Conservation (phyloP, 2,329 filamentous ascomycete genomes). For the Colletotrichum sp. region DNA sequence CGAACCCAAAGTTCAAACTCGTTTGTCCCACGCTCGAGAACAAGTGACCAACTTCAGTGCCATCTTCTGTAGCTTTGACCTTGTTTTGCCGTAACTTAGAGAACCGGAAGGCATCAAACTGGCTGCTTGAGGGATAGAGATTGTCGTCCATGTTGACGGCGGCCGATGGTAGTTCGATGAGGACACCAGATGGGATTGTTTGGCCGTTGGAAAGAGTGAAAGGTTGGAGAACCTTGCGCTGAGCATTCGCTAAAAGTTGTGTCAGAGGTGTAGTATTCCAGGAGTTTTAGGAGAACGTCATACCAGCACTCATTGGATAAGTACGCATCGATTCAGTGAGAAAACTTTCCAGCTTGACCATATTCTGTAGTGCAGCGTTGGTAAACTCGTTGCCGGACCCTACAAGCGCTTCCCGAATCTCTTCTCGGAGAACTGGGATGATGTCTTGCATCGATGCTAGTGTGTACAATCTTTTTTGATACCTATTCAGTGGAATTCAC, state of each 20-base stretch:
- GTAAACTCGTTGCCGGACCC: slow-evolving; percentile 36
- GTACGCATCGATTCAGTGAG: slow-evolving; percentile 41
- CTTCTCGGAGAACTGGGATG: slow-evolving; percentile 54
- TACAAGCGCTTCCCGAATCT: slow-evolving; percentile 45
- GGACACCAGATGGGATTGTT: slow-evolving; percentile 46
- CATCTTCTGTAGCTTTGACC: not conserved
- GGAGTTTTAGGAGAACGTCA: slow-evolving; percentile 6
- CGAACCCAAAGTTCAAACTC: slow-evolving; percentile 41
- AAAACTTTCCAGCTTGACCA: slow-evolving; percentile 47
- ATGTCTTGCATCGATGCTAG: slow-evolving; percentile 56
- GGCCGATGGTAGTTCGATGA: slow-evolving; percentile 44
- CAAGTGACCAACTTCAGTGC: slow-evolving; percentile 35
- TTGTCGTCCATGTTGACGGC: slow-evolving; percentile 41
- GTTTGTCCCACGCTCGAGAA: slow-evolving; percentile 40
- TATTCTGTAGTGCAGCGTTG: slow-evolving; percentile 37
- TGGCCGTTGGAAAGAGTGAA: slow-evolving; percentile 61
- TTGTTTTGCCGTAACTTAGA: slow-evolving; percentile 4
- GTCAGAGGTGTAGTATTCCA: not conserved
- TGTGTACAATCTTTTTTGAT: slow-evolving; percentile 48
- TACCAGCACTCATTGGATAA: slow-evolving; percentile 35
- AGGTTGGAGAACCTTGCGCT: slow-evolving; percentile 53
- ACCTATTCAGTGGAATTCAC: not conserved
- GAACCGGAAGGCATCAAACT: slow-evolving; percentile 15
- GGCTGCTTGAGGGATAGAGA: slow-evolving; percentile 35
- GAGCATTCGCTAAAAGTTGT: slow-evolving; percentile 43